phyloP scores from a whole-genome alignment of 176 grass and related monocot species.

The Aechmea fasciata region DNA sequence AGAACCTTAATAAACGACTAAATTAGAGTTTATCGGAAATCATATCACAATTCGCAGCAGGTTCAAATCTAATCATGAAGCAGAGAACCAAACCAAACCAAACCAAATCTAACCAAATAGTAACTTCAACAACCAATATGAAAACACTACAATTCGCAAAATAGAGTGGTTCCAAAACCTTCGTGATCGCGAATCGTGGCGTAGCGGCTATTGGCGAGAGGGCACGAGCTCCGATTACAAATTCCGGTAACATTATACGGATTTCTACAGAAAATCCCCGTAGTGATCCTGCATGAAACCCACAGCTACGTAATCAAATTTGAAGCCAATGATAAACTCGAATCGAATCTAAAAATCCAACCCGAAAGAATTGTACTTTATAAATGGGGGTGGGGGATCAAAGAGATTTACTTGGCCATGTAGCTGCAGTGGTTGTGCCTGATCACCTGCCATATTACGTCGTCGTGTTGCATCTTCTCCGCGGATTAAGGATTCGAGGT shows the following conservation, averaged over 20 bases:
- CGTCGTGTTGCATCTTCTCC: constrained; percentile 32
- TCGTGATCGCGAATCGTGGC: constrained; percentile 84
- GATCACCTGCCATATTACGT: constrained; percentile 93
- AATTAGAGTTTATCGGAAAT: too few relatives aligned
- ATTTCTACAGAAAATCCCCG: constrained; percentile 76
- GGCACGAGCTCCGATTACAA: constrained; percentile 92
- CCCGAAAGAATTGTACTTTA: too few relatives aligned
- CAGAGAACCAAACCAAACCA: too few relatives aligned
- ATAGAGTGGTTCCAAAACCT: constrained; percentile 21
- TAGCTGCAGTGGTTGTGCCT: constrained; percentile 95
- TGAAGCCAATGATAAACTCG: too few relatives aligned
- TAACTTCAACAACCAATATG: too few relatives aligned
- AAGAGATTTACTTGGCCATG: constrained; percentile 60
- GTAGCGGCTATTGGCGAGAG: constrained; percentile 87
- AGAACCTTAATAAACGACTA: too few relatives aligned
- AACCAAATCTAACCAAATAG: too few relatives aligned
- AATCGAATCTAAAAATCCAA: too few relatives aligned
- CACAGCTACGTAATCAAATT: not conserved
- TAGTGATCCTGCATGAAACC: constrained; percentile 38
- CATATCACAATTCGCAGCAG: too few relatives aligned
- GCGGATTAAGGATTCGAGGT: not conserved
- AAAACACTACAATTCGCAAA: not conserved
- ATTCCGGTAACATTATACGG: constrained; percentile 80
- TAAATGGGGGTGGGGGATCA: not conserved
- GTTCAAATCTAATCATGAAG: too few relatives aligned